phyloP scores from a whole-genome alignment of 2,329 filamentous ascomycete genomes.

The Trichoderma atroviride region DNA sequence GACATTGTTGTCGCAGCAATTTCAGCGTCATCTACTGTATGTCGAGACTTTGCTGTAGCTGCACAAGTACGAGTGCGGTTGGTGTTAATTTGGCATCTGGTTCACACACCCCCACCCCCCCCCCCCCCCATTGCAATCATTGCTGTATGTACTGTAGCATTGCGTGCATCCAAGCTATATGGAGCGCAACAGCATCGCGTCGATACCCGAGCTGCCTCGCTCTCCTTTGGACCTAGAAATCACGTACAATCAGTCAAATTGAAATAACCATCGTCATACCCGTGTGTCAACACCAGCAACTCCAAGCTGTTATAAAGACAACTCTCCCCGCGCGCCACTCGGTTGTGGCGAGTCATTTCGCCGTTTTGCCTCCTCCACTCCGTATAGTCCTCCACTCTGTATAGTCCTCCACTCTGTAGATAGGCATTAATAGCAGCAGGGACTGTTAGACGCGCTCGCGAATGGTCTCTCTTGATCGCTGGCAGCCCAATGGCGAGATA shows the following conservation, averaged over 20 bases:
- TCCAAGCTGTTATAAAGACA: not conserved
- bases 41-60: not conserved
- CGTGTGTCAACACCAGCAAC: not conserved
- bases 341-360: constrained; percentile 4
- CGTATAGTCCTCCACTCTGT: too few relatives aligned
- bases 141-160: not conserved
- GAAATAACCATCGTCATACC: not conserved
- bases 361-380: constrained; percentile 7
- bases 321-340: not conserved
- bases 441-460: not conserved
- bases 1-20: not conserved
- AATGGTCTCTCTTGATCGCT: not conserved
- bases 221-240: not conserved
- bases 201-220: not conserved
- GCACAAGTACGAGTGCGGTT: not conserved
- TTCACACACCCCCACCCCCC: too few relatives aligned
- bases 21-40: not conserved
- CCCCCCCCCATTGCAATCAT: not conserved
- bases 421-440: not conserved
- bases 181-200: not conserved
- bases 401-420: constrained; percentile 9
- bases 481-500: not conserved
- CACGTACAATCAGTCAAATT: not conserved
- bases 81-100: not conserved
- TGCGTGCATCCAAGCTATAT: not conserved